These are phyloP conservation scores for Neonectria faginata DNA, from an alignment of 2,329 filamentous ascomycete species.

Conservation along the genomic window DNA sequence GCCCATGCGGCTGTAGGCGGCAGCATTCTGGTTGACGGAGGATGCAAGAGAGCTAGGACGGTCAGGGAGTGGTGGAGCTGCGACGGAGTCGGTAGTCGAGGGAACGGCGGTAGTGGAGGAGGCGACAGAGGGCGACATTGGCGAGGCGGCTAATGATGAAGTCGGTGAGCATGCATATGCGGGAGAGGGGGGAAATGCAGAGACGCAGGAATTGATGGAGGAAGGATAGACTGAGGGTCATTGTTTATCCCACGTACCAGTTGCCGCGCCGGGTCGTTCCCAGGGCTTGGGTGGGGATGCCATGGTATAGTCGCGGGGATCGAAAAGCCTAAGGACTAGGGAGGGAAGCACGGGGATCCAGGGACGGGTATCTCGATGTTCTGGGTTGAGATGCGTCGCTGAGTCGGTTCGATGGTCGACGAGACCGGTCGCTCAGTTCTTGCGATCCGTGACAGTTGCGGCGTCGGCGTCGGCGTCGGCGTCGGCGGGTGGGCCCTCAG, in stretches of 20 bases:
- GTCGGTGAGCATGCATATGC: constrained; percentile 43
- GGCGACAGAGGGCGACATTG: constrained; percentile 58
- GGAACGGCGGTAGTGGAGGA: constrained; percentile 56
- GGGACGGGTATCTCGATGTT: constrained; percentile 20
- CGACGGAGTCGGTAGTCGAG: constrained; percentile 49
- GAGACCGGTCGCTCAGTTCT: neutral
- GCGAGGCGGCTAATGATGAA: constrained; percentile 50
- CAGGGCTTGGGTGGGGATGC: constrained; percentile 96
- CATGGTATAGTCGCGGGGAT: constrained; percentile 60
- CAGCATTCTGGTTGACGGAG: constrained; percentile 88
- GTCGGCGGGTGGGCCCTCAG: constrained; percentile 1
- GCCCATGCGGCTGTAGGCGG: constrained; percentile 77
- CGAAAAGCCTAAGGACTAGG: constrained; percentile 18
- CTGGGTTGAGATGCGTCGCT: neutral
- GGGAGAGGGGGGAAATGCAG: constrained; percentile 26
- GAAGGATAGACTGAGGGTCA: constrained; percentile 14
- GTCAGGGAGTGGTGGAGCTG: constrained; percentile 79
- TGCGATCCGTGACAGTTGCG: constrained; percentile 1
- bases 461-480: neutral
- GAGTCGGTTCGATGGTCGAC: neutral
- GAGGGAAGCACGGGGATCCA: constrained; percentile 22
- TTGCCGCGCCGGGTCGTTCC: constrained; percentile 80
- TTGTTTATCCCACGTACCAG: constrained; percentile 58
- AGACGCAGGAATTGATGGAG: constrained; percentile 8
- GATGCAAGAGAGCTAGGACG: constrained; percentile 82